phyloP scores from a whole-genome alignment of 2,329 filamentous ascomycete species.

The Cercospora beticola region DNA sequence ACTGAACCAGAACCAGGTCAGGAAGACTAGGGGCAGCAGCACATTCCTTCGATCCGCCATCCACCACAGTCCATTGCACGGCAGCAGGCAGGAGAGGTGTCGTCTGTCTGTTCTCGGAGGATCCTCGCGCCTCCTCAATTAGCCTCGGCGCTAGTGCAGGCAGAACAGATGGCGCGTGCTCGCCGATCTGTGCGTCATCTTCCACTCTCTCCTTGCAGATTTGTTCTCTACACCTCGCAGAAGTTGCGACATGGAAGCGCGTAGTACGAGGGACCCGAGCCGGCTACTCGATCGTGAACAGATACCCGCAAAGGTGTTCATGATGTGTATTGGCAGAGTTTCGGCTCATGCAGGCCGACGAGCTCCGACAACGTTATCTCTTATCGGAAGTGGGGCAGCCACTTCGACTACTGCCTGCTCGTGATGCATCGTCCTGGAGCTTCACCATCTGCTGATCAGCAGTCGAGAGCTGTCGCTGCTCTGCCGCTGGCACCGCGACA shows the following conservation, averaged over 20 bases:
- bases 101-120: conserved; percentile 1
- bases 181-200: neutral
- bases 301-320: neutral
- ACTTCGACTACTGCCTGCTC: neutral
- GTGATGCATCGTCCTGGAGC: neutral
- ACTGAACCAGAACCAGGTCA: conserved; percentile 55
- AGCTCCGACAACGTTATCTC: neutral
- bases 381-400: neutral
- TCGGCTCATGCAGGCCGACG: neutral
- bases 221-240: neutral
- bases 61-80: conserved; percentile 29
- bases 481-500: neutral
- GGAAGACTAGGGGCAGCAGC: conserved; percentile 50
- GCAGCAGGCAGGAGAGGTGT: conserved; percentile 6
- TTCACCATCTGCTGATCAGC: neutral
- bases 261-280: neutral
- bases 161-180: neutral
- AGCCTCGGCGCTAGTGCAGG: neutral
- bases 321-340: neutral
- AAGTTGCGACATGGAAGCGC: neutral
- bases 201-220: neutral
- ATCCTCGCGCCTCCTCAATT: neutral
- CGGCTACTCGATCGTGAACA: neutral
- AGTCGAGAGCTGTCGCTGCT: neutral
- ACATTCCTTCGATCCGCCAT: conserved; percentile 47